Evolutionary conservation across 345 rosid species (phyloP).

Genomic region (Camelina hispida): DNA sequence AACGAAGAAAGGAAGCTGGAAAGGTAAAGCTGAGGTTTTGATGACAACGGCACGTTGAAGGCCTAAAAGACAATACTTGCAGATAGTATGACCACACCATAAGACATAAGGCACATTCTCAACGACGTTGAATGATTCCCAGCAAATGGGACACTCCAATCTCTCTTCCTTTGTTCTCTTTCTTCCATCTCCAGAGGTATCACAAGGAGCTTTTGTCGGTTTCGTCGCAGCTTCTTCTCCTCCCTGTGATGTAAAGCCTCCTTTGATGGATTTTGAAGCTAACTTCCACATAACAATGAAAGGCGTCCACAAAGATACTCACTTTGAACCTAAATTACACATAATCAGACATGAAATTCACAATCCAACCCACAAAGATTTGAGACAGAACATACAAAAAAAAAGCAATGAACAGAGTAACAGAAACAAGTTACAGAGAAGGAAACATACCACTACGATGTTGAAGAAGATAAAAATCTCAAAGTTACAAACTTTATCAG

Average conservation of each 20-base stretch:
- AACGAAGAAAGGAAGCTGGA: constrained; percentile 62
- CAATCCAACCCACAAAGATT: background rate
- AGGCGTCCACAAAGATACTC: background rate
- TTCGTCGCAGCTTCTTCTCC: constrained; percentile 37
- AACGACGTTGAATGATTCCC: constrained; percentile 71
- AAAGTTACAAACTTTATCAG: background rate
- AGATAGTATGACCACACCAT: constrained; percentile 81
- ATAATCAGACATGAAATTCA: constrained; percentile 14
- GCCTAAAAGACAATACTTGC: constrained; percentile 66
- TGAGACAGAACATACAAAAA: constrained; percentile 3
- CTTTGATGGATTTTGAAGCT: constrained; percentile 42
- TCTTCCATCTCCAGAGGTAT: constrained; percentile 43
- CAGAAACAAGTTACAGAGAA: background rate
- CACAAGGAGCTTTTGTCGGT: constrained; percentile 24
- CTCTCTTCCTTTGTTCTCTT: constrained; percentile 49
- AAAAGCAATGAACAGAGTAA: constrained; percentile 9
- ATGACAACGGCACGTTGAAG: constrained; percentile 60
- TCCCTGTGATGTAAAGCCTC: constrained; percentile 38
- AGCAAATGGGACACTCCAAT: constrained; percentile 74
- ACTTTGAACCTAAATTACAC: background rate
- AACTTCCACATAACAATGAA: constrained; percentile 48
- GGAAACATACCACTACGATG: constrained; percentile 27
- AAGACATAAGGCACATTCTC: constrained; percentile 72
- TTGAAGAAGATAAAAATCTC: background rate
- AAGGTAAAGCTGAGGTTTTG: constrained; percentile 51